A percentile compares a stretch with the other conserved stretches of the same genome.
Conservation (phyloP, 805 yeast species). For the Kuraishia ogatae region DNA sequence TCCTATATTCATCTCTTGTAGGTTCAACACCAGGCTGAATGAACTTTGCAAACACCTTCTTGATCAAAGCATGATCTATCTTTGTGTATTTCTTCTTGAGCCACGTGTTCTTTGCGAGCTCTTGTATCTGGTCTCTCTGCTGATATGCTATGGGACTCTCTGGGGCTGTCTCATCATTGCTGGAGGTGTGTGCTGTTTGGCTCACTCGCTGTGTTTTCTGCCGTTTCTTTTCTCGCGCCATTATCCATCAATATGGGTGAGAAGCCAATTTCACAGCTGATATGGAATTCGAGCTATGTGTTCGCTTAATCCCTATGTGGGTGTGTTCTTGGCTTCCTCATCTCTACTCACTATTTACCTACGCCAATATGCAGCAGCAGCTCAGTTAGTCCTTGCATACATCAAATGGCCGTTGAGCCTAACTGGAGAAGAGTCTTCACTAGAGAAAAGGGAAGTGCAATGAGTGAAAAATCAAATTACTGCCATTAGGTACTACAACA, state of each 20-base stretch:
- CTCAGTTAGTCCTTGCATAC: too few relatives aligned
- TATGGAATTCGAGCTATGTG: too few relatives aligned
- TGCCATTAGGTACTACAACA: not conserved
- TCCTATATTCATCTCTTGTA: not conserved
- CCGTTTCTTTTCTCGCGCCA: not conserved
- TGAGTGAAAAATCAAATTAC: not conserved
- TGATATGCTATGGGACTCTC: not conserved
- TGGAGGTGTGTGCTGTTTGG: not conserved
- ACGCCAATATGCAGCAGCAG: too few relatives aligned
- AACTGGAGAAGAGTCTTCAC: too few relatives aligned
- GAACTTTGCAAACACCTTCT: conserved; percentile 7
- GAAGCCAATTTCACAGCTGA: too few relatives aligned
- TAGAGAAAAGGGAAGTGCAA: not conserved
- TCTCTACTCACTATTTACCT: too few relatives aligned
- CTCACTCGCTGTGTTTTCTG: not conserved
- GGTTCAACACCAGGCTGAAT: conserved; percentile 4
- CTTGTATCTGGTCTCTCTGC: not conserved
- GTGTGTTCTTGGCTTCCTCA: too few relatives aligned
- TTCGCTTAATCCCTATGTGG: too few relatives aligned
- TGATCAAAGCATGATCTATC: not conserved
- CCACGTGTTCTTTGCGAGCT: not conserved
- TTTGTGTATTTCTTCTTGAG: not conserved
- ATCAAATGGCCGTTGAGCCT: too few relatives aligned
- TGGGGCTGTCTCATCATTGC: not conserved
- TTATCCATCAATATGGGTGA: too few relatives aligned